A percentile compares a stretch with the other conserved stretches of the same genome.
Conservation (phyloP, 2,329 filamentous ascomycete species). For the Sporothrix inflata region DNA sequence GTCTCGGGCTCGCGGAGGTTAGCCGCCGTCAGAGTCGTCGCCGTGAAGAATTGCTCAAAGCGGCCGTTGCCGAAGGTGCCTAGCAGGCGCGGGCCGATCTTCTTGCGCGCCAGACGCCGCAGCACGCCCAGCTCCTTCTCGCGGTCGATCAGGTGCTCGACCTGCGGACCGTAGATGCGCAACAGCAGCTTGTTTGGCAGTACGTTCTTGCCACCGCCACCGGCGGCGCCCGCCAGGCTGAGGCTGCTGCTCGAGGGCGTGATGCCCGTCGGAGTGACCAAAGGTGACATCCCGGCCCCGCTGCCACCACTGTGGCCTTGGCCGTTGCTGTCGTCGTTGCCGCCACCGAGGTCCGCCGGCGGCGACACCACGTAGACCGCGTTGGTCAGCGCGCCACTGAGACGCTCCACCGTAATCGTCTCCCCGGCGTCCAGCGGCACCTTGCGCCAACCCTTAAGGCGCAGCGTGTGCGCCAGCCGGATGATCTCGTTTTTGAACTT, state of each 20-base stretch:
- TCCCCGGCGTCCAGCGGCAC: conserved; percentile 73
- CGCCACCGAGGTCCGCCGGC: conserved; percentile 60
- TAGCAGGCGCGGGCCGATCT: conserved; percentile 86
- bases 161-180: conserved; percentile 91
- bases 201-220: conserved; percentile 24
- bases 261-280: neutral
- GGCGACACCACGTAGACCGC: conserved; percentile 93
- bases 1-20: conserved; percentile 82
- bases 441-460: conserved; percentile 87
- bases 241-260: conserved; percentile 37
- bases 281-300: conserved; percentile 2
- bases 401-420: conserved; percentile 69
- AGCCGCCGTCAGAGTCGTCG: conserved; percentile 73
- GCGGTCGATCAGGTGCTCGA: conserved; percentile 92
- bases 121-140: conserved; percentile 88
- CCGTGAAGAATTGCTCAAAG: conserved; percentile 93
- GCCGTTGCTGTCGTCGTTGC: neutral
- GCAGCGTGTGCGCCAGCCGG: conserved; percentile 83
- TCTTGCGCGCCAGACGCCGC: conserved; percentile 82
- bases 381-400: conserved; percentile 93
- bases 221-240: conserved; percentile 4
- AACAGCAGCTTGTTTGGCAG: conserved; percentile 73
- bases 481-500: conserved; percentile 91
- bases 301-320: conserved; percentile 4
- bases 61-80: conserved; percentile 94